These are phyloP conservation scores for Hortaea werneckii DNA, from an alignment of 2,329 filamentous ascomycete species.

Conservation along the genomic window DNA sequence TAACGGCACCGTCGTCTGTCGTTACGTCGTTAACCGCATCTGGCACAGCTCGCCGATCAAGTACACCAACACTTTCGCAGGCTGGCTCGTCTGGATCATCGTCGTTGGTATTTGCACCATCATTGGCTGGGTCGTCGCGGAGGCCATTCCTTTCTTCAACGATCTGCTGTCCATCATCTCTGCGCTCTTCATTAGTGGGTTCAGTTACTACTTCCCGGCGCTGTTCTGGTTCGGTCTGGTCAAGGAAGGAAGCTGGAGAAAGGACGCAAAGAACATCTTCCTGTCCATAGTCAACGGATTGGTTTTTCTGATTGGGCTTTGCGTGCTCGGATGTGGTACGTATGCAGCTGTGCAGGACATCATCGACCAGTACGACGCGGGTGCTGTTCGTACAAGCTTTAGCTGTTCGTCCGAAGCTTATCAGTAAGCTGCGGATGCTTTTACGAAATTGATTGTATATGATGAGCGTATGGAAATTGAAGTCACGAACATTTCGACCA, in stretches of 20 bases:
- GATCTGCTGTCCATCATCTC: slow-evolving; percentile 56
- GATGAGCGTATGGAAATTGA: no score
- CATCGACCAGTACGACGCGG: slow-evolving; percentile 28
- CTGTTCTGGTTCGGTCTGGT: slow-evolving; percentile 35
- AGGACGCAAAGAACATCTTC: slow-evolving; percentile 33
- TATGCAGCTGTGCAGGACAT: slow-evolving; percentile 31
- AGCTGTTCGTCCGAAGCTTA: slow-evolving; percentile 29
- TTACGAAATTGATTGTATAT: no score
- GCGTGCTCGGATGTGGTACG: slow-evolving; percentile 29
- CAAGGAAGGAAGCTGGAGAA: slow-evolving; percentile 39
- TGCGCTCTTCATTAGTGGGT: slow-evolving; percentile 59
- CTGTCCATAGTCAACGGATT: slow-evolving; percentile 36
- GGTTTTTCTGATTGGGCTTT: slow-evolving; percentile 29
- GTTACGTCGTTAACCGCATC: slow-evolving; percentile 54
- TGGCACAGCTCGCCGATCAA: slow-evolving; percentile 48
- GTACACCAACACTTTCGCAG: slow-evolving; percentile 30
- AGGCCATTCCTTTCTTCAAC: slow-evolving; percentile 63
- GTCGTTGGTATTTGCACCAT: slow-evolving; percentile 50
- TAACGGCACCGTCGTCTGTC: slow-evolving; percentile 47
- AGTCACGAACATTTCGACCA: background rate
- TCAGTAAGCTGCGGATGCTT: background rate
- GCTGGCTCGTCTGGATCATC: slow-evolving; percentile 49
- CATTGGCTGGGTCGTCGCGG: slow-evolving; percentile 58
- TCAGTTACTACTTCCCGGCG: slow-evolving; percentile 34
- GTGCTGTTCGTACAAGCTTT: slow-evolving; percentile 31